Conservation (phyloP, 1,139 yeast genomes). For the Yamadazyma buinensis region DNA sequence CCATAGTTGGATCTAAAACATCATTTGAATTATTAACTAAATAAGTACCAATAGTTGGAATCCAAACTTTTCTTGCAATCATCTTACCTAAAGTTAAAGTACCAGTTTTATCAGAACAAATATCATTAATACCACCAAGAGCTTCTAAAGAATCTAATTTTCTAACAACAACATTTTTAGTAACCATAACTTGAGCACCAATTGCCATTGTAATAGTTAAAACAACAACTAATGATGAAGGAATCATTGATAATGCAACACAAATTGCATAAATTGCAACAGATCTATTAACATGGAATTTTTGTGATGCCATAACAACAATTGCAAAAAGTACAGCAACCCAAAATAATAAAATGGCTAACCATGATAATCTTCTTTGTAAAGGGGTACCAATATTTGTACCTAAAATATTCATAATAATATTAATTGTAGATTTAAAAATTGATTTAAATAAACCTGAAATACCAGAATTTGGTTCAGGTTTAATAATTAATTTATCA, state of each 20-base stretch:
- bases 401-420: slow-evolving; percentile 6
- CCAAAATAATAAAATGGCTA: slow-evolving; percentile 34
- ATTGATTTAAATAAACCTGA: slow-evolving; percentile 34
- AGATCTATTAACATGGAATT: slow-evolving; percentile 33
- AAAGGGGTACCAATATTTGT: slow-evolving; percentile 7
- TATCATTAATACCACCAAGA: slow-evolving; percentile 47
- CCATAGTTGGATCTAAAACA: slow-evolving; percentile 40
- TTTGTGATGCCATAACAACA: slow-evolving; percentile 36
- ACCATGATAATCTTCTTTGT: slow-evolving; percentile 27
- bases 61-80: slow-evolving; percentile 39
- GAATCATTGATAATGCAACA: slow-evolving; percentile 52
- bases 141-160: slow-evolving; percentile 46
- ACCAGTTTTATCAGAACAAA: slow-evolving; percentile 55
- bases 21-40: slow-evolving; percentile 31
- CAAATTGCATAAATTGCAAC: slow-evolving; percentile 41
- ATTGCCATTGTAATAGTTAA: slow-evolving; percentile 49
- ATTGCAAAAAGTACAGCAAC: slow-evolving; percentile 38
- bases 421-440: slow-evolving; percentile 24
- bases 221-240: slow-evolving; percentile 54
- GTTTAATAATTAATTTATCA: slow-evolving; percentile 9
- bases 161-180: slow-evolving; percentile 43
- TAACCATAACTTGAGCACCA: slow-evolving; percentile 47
- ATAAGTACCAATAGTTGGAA: slow-evolving; percentile 33
- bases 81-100: slow-evolving; percentile 50
- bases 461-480: slow-evolving; percentile 23